Evolutionary conservation across 805 yeast genomes (phyloP), one percentile per base, ranked within the genome.

Genomic region (Metschnikowia kofuensis): DNA sequence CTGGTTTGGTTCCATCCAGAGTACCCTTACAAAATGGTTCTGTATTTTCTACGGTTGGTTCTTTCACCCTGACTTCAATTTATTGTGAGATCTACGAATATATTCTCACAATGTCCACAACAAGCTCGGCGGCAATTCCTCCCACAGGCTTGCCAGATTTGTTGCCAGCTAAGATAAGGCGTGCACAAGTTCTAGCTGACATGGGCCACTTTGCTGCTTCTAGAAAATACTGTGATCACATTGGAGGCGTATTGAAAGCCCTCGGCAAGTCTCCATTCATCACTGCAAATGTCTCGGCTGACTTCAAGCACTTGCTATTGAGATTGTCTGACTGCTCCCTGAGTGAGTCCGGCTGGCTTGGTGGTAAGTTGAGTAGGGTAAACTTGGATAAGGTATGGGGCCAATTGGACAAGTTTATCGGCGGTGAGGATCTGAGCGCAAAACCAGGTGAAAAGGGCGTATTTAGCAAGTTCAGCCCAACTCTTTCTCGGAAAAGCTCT

Each of bases 371-470:
- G 46, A 66, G 73, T 12, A 83, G 84, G 59, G 86, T 85, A 26
- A 83, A 80, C 56, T 72, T 89, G 45, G 96, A 90, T 57, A 85
- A 82, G 61, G 84, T 89, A 46, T 89, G 96, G 96, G 92, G 94
- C 10, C 91, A 86, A 38, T 66, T 89, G 40, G 96, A 89, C 64
- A 89, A 89, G 62, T 90, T 92, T 49, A 85, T 96, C 36, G 97
- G 96, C 1, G 97, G 92, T 42, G 96, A 87, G 34, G 72, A 74
- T 28, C 58, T 69, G 0, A 66, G 68, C 7, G 57, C 67, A 6
- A 70, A 69, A 40, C 62, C 64, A 12, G 67, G 67, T 27, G 74
- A 75, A 1, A 76, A 72, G 35, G 87, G 85, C 10, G 82, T 83
- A 0, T 85, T 86, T 65, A 83, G 88, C 45, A 85, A 82, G 49